These are phyloP conservation scores for Penicillium sp. DNA, from an alignment of 2,329 filamentous ascomycete species.

Conservation along the genomic window DNA sequence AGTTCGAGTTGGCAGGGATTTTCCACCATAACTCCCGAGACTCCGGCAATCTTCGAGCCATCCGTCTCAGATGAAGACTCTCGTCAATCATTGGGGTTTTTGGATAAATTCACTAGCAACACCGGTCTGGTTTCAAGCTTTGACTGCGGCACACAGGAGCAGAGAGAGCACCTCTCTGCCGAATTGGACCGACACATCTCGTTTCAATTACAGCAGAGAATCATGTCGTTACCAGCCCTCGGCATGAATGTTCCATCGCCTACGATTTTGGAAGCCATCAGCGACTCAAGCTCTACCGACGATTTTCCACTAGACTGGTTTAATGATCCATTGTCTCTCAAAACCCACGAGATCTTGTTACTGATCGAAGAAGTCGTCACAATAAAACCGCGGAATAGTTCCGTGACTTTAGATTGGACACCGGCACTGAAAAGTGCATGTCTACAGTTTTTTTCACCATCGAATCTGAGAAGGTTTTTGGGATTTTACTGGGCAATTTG, in stretches of 20 bases:
- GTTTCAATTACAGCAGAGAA: not conserved
- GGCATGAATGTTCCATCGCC: not conserved
- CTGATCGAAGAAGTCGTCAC: conserved; percentile 37
- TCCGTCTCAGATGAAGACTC: not conserved
- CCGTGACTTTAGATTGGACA: conserved; percentile 38
- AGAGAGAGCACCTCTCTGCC: conserved; percentile 28
- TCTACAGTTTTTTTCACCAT: conserved; percentile 23
- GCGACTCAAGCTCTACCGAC: conserved; percentile 2
- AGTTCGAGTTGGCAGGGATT: conserved; percentile 13
- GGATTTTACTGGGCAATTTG: conserved; percentile 41
- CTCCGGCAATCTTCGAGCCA: not conserved
- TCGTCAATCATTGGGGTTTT: conserved; percentile 29
- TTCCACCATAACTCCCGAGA: conserved; percentile 5
- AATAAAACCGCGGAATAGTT: conserved; percentile 37
- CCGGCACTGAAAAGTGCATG: conserved; percentile 29
- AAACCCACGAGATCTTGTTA: conserved; percentile 39
- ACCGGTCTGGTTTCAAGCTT: conserved; percentile 40
- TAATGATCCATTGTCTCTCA: conserved; percentile 36
- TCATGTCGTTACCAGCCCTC: not conserved
- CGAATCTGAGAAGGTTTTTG: conserved; percentile 33
- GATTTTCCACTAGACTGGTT: conserved; percentile 21
- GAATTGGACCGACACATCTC: conserved; percentile 3
- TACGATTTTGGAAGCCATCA: conserved; percentile 4
- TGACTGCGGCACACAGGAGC: conserved; percentile 37
- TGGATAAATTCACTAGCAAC: conserved; percentile 40